Evolutionary conservation across 805 yeast species (phyloP).

Genomic region (Yarrowia yakushimensis): DNA sequence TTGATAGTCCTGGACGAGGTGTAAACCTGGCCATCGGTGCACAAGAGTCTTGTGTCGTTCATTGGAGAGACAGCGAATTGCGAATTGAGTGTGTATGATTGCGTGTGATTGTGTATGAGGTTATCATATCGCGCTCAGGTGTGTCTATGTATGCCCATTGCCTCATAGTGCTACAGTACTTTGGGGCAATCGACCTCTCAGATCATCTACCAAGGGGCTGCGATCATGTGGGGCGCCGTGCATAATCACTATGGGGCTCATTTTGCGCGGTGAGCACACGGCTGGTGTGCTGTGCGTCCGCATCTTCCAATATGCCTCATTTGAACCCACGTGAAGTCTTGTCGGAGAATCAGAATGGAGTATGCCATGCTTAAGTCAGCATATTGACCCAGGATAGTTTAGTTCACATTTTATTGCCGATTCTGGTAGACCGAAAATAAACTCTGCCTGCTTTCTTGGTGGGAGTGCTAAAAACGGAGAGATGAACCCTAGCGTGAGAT

Average conservation of each 20-base stretch:
- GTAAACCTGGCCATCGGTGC: background rate
- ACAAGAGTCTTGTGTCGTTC: constrained; percentile 9
- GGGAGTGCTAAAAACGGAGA: background rate
- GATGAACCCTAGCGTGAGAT: background rate
- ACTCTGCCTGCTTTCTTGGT: background rate
- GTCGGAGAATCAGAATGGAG: background rate
- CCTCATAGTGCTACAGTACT: background rate
- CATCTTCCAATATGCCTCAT: background rate
- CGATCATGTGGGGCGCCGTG: background rate
- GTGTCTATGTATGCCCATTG: background rate
- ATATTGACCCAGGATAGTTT: no score
- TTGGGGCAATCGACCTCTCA: constrained; percentile 3
- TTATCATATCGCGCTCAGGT: background rate
- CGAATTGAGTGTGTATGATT: background rate
- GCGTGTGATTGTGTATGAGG: background rate
- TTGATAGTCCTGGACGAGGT: background rate
- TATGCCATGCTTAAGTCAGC: background rate
- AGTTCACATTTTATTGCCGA: no score
- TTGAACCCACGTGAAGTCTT: background rate
- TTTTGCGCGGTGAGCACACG: background rate
- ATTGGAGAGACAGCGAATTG: background rate
- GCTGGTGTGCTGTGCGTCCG: background rate
- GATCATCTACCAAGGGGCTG: background rate
- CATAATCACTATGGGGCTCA: background rate
- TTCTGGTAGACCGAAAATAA: no score